Percentiles rank a stretch among this genome's conserved stretches.
Evolutionary conservation across 805 yeast species (phyloP).

Genomic region (Barnettozyma sp.): DNA sequence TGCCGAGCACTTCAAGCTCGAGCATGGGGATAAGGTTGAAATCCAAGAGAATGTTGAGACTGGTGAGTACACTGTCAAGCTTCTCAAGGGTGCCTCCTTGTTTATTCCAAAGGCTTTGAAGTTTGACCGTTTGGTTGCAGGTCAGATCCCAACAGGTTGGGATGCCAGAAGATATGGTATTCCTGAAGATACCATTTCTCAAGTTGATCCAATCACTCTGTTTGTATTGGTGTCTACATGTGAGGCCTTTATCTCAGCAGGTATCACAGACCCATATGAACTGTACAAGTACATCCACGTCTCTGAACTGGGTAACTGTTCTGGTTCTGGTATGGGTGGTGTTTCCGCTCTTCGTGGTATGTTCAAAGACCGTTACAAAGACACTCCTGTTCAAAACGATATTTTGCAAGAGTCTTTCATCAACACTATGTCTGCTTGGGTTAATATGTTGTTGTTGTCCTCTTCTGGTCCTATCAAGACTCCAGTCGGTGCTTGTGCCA

Average conservation of each 20-base stretch:
- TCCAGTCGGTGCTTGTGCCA: constrained; percentile 99
- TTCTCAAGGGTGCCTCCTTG: constrained; percentile 89
- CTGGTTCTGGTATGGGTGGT: constrained; percentile 99
- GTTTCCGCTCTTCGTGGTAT: constrained; percentile 93
- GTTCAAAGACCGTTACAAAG: constrained; percentile 93
- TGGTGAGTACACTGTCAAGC: constrained; percentile 86
- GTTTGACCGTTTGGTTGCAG: constrained; percentile 61
- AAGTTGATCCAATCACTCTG: constrained; percentile 94
- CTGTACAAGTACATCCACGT: constrained; percentile 97
- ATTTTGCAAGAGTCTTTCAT: constrained; percentile 96
- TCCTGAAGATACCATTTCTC: constrained; percentile 83
- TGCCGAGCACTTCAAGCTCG: constrained; percentile 88
- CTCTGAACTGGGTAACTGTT: constrained; percentile 97
- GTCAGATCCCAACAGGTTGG: constrained; percentile 99
- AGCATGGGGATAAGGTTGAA: constrained; percentile 93
- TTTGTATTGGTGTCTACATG: constrained; percentile 90
- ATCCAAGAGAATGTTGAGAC: constrained; percentile 80
- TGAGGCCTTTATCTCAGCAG: constrained; percentile 89
- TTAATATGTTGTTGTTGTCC: constrained; percentile 92
- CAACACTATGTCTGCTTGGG: constrained; percentile 99
- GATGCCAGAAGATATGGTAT: constrained; percentile 92
- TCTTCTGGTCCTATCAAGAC: constrained; percentile 99
- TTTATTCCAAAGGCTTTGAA: constrained; percentile 74
- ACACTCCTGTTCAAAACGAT: constrained; percentile 94
- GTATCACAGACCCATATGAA: constrained; percentile 98